Conservation (phyloP, 2,329 filamentous ascomycete species). For the Camillea tinctor region DNA sequence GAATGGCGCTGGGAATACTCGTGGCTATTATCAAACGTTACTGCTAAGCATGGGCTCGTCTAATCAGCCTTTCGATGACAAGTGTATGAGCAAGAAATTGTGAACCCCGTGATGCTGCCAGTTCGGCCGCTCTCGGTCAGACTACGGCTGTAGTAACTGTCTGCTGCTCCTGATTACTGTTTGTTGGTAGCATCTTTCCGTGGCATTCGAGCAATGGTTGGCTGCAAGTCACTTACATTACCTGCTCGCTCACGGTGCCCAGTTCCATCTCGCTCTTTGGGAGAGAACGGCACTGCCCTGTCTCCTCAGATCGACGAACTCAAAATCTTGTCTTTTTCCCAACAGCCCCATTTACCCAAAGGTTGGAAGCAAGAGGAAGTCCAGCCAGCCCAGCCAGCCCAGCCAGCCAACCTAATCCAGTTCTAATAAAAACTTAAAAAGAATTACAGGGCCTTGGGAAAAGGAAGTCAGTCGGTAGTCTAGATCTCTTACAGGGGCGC, state of each 20-base stretch:
- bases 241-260: conserved; percentile 3
- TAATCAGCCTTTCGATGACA: not conserved
- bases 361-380: not conserved
- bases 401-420: too few species aligned
- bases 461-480: not conserved
- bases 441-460: not conserved
- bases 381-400: too few species aligned
- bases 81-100: not conserved
- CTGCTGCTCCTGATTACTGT: conserved; percentile 1
- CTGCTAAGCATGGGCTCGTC: not conserved
- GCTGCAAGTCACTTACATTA: conserved; percentile 9
- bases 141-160: conserved; percentile 9
- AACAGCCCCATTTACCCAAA: not conserved
- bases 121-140: conserved; percentile 13
- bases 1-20: conserved; percentile 5
- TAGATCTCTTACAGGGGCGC: not conserved
- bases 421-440: not conserved
- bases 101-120: conserved; percentile 10
- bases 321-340: not conserved
- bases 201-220: conserved; percentile 7
- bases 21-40: conserved; percentile 9
- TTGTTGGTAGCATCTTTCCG: not conserved
- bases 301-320: not conserved
- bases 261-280: not conserved
- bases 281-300: not conserved